Percentiles rank a stretch among this genome's conserved stretches.
phyloP scores from a whole-genome alignment of 2,329 filamentous ascomycete species.

The Cordyceps cicadae region DNA sequence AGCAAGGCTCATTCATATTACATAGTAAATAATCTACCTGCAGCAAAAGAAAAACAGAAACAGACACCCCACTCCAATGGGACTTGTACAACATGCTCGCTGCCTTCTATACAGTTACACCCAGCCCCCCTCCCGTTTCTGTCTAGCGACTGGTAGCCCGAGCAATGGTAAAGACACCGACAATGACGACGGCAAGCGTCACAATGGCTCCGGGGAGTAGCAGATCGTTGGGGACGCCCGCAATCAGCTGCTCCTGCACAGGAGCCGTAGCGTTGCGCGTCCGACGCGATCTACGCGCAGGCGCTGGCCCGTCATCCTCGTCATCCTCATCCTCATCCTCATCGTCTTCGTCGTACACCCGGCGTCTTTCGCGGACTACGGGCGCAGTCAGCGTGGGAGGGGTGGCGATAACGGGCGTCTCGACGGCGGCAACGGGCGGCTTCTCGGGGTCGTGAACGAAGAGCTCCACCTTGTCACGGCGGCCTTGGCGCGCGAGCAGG shows the following conservation, averaged over 20 bases:
- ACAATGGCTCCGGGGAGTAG: conserved; percentile 90
- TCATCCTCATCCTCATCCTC: conserved; percentile 45
- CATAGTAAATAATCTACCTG: conserved; percentile 11
- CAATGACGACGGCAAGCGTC: conserved; percentile 87
- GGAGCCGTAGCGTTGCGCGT: conserved; percentile 28
- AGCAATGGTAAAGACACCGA: conserved; percentile 84
- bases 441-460: conserved; percentile 92
- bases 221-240: conserved; percentile 88
- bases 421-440: conserved; percentile 56
- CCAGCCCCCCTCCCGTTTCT: not conserved
- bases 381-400: conserved; percentile 40
- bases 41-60: not conserved
- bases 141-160: conserved; percentile 46
- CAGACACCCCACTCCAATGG: not conserved
- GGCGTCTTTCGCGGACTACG: conserved; percentile 42
- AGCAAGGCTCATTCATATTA: conserved; percentile 13
- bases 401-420: conserved; percentile 34
- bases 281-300: conserved; percentile 26
- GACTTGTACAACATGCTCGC: conserved; percentile 5
- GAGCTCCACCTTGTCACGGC: conserved; percentile 88
- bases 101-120: not conserved
- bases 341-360: conserved; percentile 37
- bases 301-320: conserved; percentile 33
- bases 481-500: conserved; percentile 65
- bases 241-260: conserved; percentile 69